phyloP scores from a whole-genome alignment of 768 basidiomycete genomes.

The Termitomyces sp. region DNA sequence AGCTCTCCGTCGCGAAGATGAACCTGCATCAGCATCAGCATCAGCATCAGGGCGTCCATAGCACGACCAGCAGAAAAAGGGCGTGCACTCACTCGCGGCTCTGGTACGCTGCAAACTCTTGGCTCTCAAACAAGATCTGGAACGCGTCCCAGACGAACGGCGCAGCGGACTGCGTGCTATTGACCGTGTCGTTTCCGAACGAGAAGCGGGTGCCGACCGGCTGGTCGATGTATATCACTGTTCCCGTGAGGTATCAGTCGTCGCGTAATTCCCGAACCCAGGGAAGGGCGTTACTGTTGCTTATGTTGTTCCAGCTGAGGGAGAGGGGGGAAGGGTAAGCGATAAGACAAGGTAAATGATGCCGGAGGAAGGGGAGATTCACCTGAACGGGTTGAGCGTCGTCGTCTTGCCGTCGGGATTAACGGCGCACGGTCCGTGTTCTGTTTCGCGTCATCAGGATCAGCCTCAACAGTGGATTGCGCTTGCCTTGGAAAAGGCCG shows the following conservation, averaged over 20 bases:
- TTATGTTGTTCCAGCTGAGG: conserved; percentile 57
- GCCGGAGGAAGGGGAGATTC: conserved; percentile 42
- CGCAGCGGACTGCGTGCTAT: conserved; percentile 52
- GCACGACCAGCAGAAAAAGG: too few relatives aligned
- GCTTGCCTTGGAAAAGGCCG: conserved; percentile 55
- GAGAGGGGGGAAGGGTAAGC: conserved; percentile 10
- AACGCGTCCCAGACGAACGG: conserved; percentile 57
- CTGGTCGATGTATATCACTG: conserved; percentile 70
- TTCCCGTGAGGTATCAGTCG: background rate
- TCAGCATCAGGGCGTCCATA: too few relatives aligned
- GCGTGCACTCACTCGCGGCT: conserved; percentile 39
- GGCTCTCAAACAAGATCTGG: conserved; percentile 58
- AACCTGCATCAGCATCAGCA: conserved; percentile 38
- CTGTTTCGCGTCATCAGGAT: conserved; percentile 21
- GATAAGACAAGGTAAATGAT: conserved; percentile 21
- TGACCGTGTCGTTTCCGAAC: conserved; percentile 50
- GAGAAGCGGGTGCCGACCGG: conserved; percentile 67
- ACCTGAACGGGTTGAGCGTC: conserved; percentile 58
- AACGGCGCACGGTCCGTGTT: conserved; percentile 62
- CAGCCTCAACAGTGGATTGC: background rate
- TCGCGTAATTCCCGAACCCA: too few relatives aligned
- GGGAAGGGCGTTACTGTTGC: conserved; percentile 44
- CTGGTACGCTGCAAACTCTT: conserved; percentile 43
- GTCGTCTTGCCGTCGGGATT: conserved; percentile 50
- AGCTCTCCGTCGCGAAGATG: conserved; percentile 61